phyloP scores from a whole-genome alignment of 2,329 filamentous ascomycete genomes.

The Graphiopsis chlorocephala region DNA sequence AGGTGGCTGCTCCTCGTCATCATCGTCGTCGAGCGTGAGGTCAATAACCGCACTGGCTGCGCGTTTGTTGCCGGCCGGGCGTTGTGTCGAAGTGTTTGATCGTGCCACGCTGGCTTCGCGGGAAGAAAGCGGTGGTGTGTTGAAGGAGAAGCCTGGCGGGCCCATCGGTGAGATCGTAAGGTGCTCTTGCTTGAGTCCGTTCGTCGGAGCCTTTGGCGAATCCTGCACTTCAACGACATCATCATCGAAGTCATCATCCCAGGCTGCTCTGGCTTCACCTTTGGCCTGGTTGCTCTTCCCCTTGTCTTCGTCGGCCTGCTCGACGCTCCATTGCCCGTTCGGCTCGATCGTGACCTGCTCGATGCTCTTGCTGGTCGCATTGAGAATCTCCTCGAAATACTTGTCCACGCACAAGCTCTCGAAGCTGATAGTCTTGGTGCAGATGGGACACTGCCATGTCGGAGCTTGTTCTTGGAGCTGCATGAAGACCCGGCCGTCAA shows the following conservation, averaged over 20 bases:
- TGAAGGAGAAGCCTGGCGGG: constrained; percentile 17
- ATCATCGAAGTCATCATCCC: constrained; percentile 42
- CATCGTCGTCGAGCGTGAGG: constrained; percentile 48
- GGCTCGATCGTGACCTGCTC: constrained; percentile 92
- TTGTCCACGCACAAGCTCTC: constrained; percentile 83
- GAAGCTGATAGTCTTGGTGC: constrained; percentile 78
- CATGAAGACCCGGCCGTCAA: constrained; percentile 87
- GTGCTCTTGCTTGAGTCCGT: constrained; percentile 30
- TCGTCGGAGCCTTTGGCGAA: constrained; percentile 21
- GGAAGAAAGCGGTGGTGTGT: constrained; percentile 47
- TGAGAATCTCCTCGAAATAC: constrained; percentile 84
- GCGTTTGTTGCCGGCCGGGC: constrained; percentile 40
- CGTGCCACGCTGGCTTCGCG: constrained; percentile 40
- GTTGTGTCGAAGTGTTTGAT: constrained; percentile 31
- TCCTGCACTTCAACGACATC: constrained; percentile 46
- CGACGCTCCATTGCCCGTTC: constrained; percentile 70
- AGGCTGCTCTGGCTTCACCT: constrained; percentile 27
- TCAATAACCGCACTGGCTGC: constrained; percentile 45
- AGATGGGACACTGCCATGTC: constrained; percentile 94
- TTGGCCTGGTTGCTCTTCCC: constrained; percentile 38
- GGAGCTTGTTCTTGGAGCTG: constrained; percentile 94
- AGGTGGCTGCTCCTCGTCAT: constrained; percentile 40
- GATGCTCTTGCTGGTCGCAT: constrained; percentile 64
- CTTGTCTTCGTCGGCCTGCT: constrained; percentile 43
- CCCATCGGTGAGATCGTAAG: constrained; percentile 1